Evolutionary conservation across 2,329 filamentous ascomycete genomes (phyloP).

Genomic region (Epichloe gansuensis): DNA sequence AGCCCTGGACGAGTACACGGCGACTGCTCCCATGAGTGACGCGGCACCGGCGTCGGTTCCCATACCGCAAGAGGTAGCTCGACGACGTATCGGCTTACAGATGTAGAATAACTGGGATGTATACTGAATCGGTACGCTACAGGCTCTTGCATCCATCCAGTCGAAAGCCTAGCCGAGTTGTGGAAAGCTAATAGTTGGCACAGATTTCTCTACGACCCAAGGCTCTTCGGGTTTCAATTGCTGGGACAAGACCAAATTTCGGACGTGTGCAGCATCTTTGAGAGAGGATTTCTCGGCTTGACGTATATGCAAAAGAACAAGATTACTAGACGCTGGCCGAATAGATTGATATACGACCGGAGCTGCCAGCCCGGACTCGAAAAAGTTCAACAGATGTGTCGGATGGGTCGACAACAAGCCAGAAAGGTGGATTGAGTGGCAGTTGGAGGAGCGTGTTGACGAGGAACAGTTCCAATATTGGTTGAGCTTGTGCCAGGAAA

Average conservation of each 20-base stretch:
- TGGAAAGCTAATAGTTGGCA: neutral
- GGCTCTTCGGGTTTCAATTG: neutral
- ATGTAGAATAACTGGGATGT: conserved; percentile 1
- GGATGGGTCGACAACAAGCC: conserved; percentile 12
- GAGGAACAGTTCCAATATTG: neutral
- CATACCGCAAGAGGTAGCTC: neutral
- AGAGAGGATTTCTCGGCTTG: conserved; percentile 11
- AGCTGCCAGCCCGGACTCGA: conserved; percentile 5
- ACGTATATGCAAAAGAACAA: conserved; percentile 10
- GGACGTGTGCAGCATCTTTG: neutral
- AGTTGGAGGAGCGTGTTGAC: neutral
- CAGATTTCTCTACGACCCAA: neutral
- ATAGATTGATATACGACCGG: conserved; percentile 9
- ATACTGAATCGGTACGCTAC: neutral
- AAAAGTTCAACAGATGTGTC: conserved; percentile 13
- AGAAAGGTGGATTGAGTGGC: conserved; percentile 18
- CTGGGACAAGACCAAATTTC: neutral
- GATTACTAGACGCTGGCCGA: conserved; percentile 13
- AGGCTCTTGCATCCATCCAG: neutral
- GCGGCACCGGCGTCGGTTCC: neutral
- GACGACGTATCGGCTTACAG: neutral
- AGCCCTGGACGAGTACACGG: neutral
- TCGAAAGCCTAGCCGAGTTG: too few relatives aligned
- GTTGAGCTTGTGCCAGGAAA: neutral
- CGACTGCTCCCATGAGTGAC: neutral